A percentile compares a stretch with the other conserved stretches of the same genome.
phyloP scores from a whole-genome alignment of 257 asterid genomes.

The Fraxinus pennsylvanica region DNA sequence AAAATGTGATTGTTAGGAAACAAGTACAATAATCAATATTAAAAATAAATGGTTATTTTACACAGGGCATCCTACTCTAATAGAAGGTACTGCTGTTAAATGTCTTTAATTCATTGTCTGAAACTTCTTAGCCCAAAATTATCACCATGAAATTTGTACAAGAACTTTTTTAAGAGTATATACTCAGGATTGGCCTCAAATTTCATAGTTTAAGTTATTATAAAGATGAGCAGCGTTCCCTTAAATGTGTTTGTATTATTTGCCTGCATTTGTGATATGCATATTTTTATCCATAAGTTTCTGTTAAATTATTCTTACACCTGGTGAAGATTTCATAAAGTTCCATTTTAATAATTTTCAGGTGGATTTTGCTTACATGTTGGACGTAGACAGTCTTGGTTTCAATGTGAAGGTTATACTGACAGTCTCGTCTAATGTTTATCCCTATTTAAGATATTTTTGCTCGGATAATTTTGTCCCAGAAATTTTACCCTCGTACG shows the following conservation, averaged over 20 bases:
- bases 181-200: conserved; percentile 3
- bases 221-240: neutral
- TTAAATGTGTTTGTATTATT: neutral
- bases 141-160: neutral
- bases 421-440: conserved; percentile 18
- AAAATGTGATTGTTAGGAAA: neutral
- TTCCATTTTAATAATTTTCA: conserved; percentile 32
- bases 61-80: neutral
- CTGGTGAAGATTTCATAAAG: neutral
- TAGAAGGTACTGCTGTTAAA: conserved; percentile 1
- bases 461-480: conserved; percentile 6
- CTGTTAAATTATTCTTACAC: neutral
- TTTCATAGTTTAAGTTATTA: neutral
- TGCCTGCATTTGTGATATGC: neutral
- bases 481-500: neutral
- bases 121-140: neutral
- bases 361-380: conserved; percentile 82
- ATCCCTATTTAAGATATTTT: neutral
- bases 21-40: neutral
- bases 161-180: conserved; percentile 1
- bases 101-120: neutral
- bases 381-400: conserved; percentile 91
- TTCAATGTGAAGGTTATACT: conserved; percentile 78
- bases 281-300: neutral
- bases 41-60: neutral